A percentile compares a stretch with the other conserved stretches of the same genome.
Evolutionary conservation across 1,139 yeast species (phyloP).

Genomic region (Candida gigantensis): DNA sequence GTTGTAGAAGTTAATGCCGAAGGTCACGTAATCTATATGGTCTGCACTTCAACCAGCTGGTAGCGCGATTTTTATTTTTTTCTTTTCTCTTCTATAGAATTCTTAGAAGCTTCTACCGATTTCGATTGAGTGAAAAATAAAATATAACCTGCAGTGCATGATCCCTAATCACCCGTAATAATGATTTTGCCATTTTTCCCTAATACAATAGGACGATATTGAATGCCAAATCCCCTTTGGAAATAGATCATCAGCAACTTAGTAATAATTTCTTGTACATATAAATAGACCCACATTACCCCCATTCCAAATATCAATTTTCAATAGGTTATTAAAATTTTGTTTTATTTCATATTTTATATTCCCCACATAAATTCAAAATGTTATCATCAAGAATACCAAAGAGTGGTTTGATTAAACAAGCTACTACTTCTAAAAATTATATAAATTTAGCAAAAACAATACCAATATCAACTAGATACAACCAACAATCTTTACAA

Average conservation of each 20-base stretch:
- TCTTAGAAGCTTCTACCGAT: slow-evolving; percentile 4
- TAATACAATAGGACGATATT: too few relatives aligned
- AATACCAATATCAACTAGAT: slow-evolving; percentile 7
- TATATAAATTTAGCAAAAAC: not conserved
- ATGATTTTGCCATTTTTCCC: too few relatives aligned
- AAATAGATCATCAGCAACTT: too few relatives aligned
- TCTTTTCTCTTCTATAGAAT: slow-evolving; percentile 1
- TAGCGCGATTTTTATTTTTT: not conserved
- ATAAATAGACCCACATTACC: not conserved
- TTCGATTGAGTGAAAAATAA: not conserved
- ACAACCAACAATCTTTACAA: slow-evolving; percentile 1
- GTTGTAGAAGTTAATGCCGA: too few relatives aligned
- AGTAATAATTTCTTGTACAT: slow-evolving; percentile 1
- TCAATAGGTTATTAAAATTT: not conserved
- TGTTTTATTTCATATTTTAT: not conserved
- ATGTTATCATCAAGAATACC: slow-evolving; percentile 12
- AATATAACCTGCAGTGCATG: slow-evolving; percentile 1
- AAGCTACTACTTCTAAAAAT: slow-evolving; percentile 6
- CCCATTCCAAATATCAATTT: not conserved
- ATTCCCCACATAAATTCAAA: not conserved
- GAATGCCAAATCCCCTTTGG: too few relatives aligned
- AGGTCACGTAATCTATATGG: too few relatives aligned
- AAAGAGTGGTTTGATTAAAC: slow-evolving; percentile 7
- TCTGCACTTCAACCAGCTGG: not conserved
- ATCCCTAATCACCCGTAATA: not conserved